Conservation (phyloP, 805 yeast species). For the Metschnikowia anglica region DNA sequence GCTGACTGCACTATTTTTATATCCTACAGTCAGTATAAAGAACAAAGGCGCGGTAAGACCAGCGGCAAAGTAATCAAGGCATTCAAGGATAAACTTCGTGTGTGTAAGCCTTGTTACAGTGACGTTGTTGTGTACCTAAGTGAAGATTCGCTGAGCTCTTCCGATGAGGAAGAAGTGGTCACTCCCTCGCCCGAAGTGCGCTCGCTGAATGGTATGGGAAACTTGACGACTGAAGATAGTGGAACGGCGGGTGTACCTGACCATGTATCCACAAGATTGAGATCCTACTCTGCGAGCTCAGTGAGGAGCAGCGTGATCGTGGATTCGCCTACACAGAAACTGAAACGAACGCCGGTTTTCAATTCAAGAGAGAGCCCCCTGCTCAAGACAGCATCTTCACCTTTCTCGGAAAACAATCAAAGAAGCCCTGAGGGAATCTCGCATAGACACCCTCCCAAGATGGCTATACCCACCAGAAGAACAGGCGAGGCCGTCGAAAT, state of each 20-base stretch:
- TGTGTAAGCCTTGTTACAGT: conserved; percentile 73
- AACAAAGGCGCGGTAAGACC: conserved; percentile 29
- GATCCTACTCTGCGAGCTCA: conserved; percentile 32
- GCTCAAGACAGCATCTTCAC: conserved; percentile 2
- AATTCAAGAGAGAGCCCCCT: conserved; percentile 2
- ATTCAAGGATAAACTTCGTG: conserved; percentile 70
- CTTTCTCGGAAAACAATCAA: conserved; percentile 8
- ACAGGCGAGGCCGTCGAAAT: conserved; percentile 79
- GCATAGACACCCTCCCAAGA: conserved; percentile 38
- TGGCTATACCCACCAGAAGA: conserved; percentile 82
- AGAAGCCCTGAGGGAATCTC: conserved; percentile 20
- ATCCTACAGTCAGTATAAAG: conserved; percentile 55
- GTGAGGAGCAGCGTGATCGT: conserved; percentile 22
- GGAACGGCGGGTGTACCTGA: background rate
- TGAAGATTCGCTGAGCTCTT: conserved; percentile 53
- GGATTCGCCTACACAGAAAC: conserved; percentile 18
- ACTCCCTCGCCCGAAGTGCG: background rate
- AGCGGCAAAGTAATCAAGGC: conserved; percentile 21
- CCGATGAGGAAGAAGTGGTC: conserved; percentile 5
- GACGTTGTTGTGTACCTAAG: conserved; percentile 68
- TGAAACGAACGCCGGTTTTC: conserved; percentile 12
- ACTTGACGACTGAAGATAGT: background rate
- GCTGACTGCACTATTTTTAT: conserved; percentile 70
- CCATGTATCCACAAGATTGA: conserved; percentile 16
- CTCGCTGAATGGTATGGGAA: background rate